These are phyloP conservation scores for Papiliotrema nemorosa DNA, from an alignment of 1,284 basidiomycete species.

Conservation along the genomic window DNA sequence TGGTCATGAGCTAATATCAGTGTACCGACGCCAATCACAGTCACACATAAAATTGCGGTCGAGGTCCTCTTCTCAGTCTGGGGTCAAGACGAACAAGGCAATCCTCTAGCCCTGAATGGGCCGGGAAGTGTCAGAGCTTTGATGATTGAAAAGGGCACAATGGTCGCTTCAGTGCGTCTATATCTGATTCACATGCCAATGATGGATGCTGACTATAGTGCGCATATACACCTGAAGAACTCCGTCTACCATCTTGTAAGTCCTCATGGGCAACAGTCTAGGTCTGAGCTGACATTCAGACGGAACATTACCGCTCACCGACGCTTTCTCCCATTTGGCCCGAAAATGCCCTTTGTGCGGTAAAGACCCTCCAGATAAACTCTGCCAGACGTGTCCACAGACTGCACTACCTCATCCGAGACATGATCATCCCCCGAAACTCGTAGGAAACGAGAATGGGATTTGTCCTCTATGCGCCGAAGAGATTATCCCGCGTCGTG, in stretches of 20 bases:
- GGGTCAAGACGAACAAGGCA: constrained; percentile 24
- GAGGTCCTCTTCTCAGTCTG: constrained; percentile 39
- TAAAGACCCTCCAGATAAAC: constrained; percentile 10
- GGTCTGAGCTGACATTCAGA: neutral
- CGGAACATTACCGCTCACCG: neutral
- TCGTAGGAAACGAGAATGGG: constrained; percentile 17
- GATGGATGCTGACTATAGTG: neutral
- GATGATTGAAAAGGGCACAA: constrained; percentile 22
- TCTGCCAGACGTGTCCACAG: constrained; percentile 20
- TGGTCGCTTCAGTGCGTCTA: constrained; percentile 30
- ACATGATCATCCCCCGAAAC: constrained; percentile 22
- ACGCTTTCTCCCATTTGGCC: constrained; percentile 3
- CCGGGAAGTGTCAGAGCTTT: constrained; percentile 29
- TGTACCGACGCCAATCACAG: constrained; percentile 35
- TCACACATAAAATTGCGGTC: constrained; percentile 31
- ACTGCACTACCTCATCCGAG: constrained; percentile 21
- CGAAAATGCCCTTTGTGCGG: constrained; percentile 18
- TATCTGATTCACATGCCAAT: neutral
- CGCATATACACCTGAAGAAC: constrained; percentile 7
- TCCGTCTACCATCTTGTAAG: constrained; percentile 6
- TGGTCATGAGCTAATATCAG: neutral
- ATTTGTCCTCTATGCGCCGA: constrained; percentile 20
- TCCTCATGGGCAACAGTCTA: neutral
- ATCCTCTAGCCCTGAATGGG: constrained; percentile 8
- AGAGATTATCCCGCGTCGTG: constrained; percentile 5